Base-by-base conservation (phyloP, 768 basidiomycete genomes). In the Ramaria rubella region DNA sequence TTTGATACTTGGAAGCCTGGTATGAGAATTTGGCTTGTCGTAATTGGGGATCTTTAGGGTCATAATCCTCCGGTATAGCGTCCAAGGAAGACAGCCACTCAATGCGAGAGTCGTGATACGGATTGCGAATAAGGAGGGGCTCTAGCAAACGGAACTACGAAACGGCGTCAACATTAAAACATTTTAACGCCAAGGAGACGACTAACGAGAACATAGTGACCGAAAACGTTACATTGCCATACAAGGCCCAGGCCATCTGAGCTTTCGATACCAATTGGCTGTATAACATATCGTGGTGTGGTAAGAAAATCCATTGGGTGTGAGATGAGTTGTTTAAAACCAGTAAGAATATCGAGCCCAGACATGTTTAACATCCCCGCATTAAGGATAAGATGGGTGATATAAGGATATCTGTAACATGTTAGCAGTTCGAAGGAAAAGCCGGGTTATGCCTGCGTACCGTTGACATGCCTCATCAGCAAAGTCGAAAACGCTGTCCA, bases 151-250 rank as follows among this genome's bases (percentile, higher is more conserved):
- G 84, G 59, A 79, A 84, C 90, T 44, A 21, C 34, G 27, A 33
- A 40, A n/a, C 58, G 55, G n/a, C 59, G 53, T 23, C 45, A 56
- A 38, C 24, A 49, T 49, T 36, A 44, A 31, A 26, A 24, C 29
- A n/a, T n/a, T n/a, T n/a, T n/a, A n/a, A n/a, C n/a, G n/a, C n/a
- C 24, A 12, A 15, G 27, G 48, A 51, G 43, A 38, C 26, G 4
- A 77, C 85, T 54, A 64, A 92, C 90, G 61, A 94, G 70, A 27
- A 77, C 77, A 65, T 85, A 93, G 68, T 92, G 90, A 0, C 85
- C 83, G 55, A 93, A 91, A 26, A 91, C 70, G 62, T 93, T 93
- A 58, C 81, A 86, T 65, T 92, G 88, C 88, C 90, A 94, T 6
- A 84, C 79, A 77, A 79, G 85, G 2, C 91, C 91, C 0, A 91